Conservation (phyloP, 768 basidiomycete genomes). For the Leucocoprinus birnbaumii region DNA sequence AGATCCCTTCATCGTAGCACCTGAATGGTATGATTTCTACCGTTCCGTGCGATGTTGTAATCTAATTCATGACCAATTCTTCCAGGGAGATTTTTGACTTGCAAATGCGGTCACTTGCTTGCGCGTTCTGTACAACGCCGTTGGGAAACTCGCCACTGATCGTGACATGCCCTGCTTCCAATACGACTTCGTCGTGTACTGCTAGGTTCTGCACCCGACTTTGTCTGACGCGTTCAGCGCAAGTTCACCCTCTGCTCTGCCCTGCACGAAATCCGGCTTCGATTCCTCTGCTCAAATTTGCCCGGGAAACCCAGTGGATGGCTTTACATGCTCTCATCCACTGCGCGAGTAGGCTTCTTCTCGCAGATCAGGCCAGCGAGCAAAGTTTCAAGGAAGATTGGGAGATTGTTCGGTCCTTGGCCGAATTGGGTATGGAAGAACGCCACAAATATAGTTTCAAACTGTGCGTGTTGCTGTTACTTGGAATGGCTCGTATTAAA, state of each 20-base stretch:
- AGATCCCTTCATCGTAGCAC: constrained; percentile 76
- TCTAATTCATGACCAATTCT: no score
- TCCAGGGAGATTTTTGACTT: constrained; percentile 79
- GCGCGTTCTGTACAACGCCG: constrained; percentile 72
- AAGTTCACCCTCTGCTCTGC: constrained; percentile 71
- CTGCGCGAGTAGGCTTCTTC: constrained; percentile 60
- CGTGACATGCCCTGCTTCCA: constrained; percentile 49
- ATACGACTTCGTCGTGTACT: constrained; percentile 44
- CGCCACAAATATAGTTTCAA: constrained; percentile 50
- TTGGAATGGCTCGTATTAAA: constrained; percentile 4
- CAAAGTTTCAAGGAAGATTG: constrained; percentile 46
- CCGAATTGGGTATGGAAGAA: constrained; percentile 77
- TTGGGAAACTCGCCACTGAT: constrained; percentile 45
- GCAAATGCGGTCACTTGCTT: constrained; percentile 57
- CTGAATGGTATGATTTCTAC: constrained; percentile 60
- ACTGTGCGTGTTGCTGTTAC: constrained; percentile 27
- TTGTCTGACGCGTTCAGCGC: constrained; percentile 64
- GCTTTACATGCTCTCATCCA: constrained; percentile 71
- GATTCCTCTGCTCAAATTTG: constrained; percentile 55
- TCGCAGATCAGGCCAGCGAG: constrained; percentile 48
- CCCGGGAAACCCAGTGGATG: constrained; percentile 65
- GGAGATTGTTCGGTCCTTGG: constrained; percentile 57
- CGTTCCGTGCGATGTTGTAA: no score
- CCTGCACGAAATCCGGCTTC: constrained; percentile 71
- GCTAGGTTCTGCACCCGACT: constrained; percentile 79